Evolutionary conservation across 2,329 filamentous ascomycete species (phyloP).

Genomic region (Venturia pyrina): DNA sequence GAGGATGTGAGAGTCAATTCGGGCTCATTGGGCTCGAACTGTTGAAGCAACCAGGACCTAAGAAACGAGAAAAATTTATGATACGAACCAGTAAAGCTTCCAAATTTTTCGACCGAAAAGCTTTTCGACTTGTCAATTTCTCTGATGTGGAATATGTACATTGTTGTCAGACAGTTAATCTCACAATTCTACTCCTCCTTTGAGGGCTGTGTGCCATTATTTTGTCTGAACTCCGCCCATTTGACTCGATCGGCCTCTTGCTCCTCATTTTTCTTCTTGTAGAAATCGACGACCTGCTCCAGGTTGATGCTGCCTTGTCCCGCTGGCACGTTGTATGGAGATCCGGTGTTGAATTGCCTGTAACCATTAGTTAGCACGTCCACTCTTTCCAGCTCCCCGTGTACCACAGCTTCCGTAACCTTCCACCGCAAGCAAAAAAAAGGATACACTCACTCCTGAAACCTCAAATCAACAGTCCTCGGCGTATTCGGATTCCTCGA

Average conservation of each 20-base stretch:
- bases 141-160: not conserved
- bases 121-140: too few species aligned
- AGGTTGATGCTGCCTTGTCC: constrained; percentile 8
- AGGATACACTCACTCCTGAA: constrained; percentile 7
- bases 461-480: not conserved
- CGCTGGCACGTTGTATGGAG: constrained; percentile 7
- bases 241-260: constrained; percentile 6
- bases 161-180: not conserved
- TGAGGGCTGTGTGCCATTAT: not conserved
- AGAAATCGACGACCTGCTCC: constrained; percentile 7
- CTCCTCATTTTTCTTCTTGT: constrained; percentile 12
- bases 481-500: not conserved
- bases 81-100: too few species aligned
- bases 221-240: constrained; percentile 1
- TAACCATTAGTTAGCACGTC: not conserved
- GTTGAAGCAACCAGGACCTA: too few species aligned
- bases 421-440: too few species aligned
- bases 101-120: too few species aligned
- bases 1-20: too few species aligned
- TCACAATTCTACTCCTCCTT: not conserved
- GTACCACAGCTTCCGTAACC: too few species aligned
- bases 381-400: not conserved
- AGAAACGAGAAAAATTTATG: too few species aligned
- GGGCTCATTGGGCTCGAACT: too few species aligned
- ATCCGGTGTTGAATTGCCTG: constrained; percentile 8